A percentile compares a stretch with the other conserved stretches of the same genome.
Conservation (phyloP, 192 early-diverging fungal genomes). For the Rhizophagus clarus region DNA sequence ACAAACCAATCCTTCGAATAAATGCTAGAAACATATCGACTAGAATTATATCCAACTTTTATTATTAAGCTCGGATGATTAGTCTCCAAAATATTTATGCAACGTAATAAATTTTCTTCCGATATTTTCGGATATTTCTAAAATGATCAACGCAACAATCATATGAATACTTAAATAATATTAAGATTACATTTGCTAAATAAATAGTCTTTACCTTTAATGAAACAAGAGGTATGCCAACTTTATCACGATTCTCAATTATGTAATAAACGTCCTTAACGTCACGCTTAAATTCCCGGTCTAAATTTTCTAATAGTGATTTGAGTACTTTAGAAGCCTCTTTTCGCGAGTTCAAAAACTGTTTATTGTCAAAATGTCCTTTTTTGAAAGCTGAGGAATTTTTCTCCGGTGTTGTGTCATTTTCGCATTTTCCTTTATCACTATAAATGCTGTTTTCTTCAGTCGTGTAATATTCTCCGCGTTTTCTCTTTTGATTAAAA, state of each 20-base stretch:
- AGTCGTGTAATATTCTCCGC: neutral
- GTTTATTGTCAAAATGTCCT: neutral
- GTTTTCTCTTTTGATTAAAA: neutral
- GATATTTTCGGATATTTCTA: neutral
- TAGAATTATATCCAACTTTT: constrained; percentile 24
- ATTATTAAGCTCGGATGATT: constrained; percentile 24
- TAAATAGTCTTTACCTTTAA: constrained; percentile 22
- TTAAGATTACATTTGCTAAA: neutral
- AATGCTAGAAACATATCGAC: constrained; percentile 22
- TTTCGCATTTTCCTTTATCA: neutral
- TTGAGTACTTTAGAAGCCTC: neutral
- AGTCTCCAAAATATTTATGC: constrained; percentile 15
- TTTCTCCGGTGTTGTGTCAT: neutral
- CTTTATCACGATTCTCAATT: neutral
- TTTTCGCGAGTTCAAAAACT: neutral
- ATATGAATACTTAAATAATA: neutral
- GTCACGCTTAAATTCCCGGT: neutral
- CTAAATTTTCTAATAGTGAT: neutral
- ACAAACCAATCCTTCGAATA: constrained; percentile 22
- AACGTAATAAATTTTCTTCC: constrained; percentile 1
- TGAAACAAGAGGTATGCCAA: constrained; percentile 1
- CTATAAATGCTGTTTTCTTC: neutral
- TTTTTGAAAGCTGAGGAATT: neutral
- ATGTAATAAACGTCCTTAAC: neutral
- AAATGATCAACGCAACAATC: neutral